Conservation (phyloP, 2,329 filamentous ascomycete species). For the Colletotrichum sp. region DNA sequence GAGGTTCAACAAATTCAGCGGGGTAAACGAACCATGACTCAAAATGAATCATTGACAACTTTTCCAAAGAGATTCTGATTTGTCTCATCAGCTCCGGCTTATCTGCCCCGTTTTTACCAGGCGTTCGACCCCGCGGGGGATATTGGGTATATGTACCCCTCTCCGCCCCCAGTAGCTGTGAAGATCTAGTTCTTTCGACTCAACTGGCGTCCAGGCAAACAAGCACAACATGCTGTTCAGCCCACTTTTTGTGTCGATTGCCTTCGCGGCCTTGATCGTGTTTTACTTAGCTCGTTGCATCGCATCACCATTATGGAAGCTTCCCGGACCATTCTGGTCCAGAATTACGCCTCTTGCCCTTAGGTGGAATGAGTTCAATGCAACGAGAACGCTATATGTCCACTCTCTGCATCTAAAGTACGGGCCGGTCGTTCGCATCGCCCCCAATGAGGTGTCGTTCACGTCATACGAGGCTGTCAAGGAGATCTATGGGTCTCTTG, state of each 20-base stretch:
- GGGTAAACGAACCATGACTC: not conserved
- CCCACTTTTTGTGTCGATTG: constrained; percentile 7
- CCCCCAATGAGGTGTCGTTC: constrained; percentile 64
- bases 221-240: constrained; percentile 21
- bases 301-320: constrained; percentile 39
- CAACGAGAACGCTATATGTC: constrained; percentile 58
- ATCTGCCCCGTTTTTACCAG: not conserved
- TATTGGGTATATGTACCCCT: not conserved
- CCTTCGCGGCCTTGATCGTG: not conserved
- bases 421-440: constrained; percentile 63
- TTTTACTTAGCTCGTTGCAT: constrained; percentile 25
- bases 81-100: not conserved
- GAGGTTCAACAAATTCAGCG: not conserved
- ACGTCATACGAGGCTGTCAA: constrained; percentile 60
- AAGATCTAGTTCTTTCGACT: not conserved
- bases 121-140: not conserved
- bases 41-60: not conserved
- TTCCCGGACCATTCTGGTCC: constrained; percentile 55
- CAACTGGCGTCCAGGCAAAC: not conserved
- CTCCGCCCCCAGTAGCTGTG: not conserved
- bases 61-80: not conserved
- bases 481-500: constrained; percentile 66
- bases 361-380: constrained; percentile 62
- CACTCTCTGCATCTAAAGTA: constrained; percentile 61
- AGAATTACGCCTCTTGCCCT: constrained; percentile 55